Evolutionary conservation across 2,329 filamentous ascomycete genomes (phyloP).

Genomic region (Rhexocercosporidium sp.): DNA sequence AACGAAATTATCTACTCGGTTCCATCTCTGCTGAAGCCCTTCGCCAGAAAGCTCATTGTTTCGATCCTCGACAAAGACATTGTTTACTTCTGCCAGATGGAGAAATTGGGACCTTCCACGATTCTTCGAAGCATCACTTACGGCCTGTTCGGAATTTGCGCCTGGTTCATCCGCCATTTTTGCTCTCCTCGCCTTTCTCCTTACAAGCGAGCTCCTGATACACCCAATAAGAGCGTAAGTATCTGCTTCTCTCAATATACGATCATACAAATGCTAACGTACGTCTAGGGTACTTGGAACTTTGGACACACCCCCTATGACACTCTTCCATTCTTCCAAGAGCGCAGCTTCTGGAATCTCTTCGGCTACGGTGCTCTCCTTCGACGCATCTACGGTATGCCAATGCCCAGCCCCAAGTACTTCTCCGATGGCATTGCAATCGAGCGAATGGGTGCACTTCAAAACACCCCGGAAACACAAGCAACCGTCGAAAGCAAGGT

Average conservation of each 20-base stretch:
- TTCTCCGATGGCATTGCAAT: constrained; percentile 17
- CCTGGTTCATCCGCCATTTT: constrained; percentile 17
- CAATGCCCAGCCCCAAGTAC: constrained; percentile 16
- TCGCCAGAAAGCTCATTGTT: constrained; percentile 19
- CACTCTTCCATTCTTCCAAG: constrained; percentile 25
- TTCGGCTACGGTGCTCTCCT: constrained; percentile 22
- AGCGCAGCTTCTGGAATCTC: constrained; percentile 21
- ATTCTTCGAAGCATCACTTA: constrained; percentile 19
- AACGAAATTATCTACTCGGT: constrained; percentile 22
- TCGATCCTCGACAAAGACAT: constrained; percentile 23
- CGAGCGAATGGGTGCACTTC: constrained; percentile 26
- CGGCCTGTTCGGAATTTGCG: constrained; percentile 15
- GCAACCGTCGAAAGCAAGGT: constrained; percentile 22
- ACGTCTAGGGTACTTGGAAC: constrained; percentile 12
- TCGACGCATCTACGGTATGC: constrained; percentile 19
- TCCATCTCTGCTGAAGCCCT: constrained; percentile 17
- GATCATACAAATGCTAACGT: not conserved
- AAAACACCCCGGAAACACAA: constrained; percentile 14
- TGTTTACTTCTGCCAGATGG: constrained; percentile 20
- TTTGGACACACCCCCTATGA: constrained; percentile 24
- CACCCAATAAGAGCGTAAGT: constrained; percentile 19
- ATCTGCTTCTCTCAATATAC: not conserved
- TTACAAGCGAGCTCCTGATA: constrained; percentile 19
- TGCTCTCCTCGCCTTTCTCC: constrained; percentile 15
- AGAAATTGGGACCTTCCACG: constrained; percentile 17